Evolutionary conservation across 371 early-diverging fungal species (phyloP).

Genomic region (Mortierella sp.): DNA sequence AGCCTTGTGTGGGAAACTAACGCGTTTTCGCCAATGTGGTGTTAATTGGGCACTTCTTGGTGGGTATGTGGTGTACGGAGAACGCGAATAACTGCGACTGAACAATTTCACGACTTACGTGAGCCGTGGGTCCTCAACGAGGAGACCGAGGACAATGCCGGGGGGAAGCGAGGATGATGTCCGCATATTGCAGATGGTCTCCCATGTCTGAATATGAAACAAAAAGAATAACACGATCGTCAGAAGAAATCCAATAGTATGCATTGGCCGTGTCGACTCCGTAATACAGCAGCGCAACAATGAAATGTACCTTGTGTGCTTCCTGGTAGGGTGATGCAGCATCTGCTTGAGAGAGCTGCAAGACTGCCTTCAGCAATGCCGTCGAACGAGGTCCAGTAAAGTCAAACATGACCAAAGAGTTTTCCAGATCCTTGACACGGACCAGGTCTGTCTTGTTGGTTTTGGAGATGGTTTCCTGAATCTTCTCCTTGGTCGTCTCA

Average conservation of each 20-base stretch:
- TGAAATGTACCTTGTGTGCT: constrained; percentile 50
- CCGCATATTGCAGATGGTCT: constrained; percentile 60
- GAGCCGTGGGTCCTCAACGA: constrained; percentile 81
- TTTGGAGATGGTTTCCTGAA: constrained; percentile 40
- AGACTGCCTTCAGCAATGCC: constrained; percentile 71
- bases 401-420: constrained; percentile 74
- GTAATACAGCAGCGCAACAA: neutral
- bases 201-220: constrained; percentile 60
- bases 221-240: neutral
- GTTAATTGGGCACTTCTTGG: too few relatives aligned
- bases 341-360: constrained; percentile 17
- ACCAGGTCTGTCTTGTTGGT: constrained; percentile 21
- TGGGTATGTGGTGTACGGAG: neutral
- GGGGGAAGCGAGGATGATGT: constrained; percentile 78
- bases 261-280: neutral
- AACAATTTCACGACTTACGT: constrained; percentile 60
- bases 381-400: constrained; percentile 85
- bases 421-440: constrained; percentile 51
- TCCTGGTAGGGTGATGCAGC: constrained; percentile 26
- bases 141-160: constrained; percentile 75
- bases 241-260: neutral
- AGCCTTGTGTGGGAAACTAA: constrained; percentile 84
- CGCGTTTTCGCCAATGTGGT: constrained; percentile 29
- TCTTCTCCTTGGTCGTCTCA: constrained; percentile 48
- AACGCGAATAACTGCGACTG: neutral